Evolutionary conservation across 1,284 basidiomycete genomes (phyloP), one percentile per base, ranked within the genome.

Genomic region (Agroathelia rolfsii): DNA sequence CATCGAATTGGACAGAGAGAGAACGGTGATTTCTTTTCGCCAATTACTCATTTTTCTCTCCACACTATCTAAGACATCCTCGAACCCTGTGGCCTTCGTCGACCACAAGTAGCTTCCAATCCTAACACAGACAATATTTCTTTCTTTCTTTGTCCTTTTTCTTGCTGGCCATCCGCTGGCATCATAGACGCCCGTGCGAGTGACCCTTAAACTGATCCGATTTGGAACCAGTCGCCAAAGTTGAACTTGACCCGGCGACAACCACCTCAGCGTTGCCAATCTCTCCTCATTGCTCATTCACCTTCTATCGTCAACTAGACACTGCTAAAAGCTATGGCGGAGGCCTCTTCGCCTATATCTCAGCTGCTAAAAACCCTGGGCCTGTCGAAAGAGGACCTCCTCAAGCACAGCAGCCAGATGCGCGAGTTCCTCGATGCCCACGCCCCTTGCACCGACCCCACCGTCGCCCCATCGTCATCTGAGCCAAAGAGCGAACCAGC

Each of bases 401-500:
- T 62, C 43, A 64, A 67, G 47, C 75, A 69, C 46, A 78, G 72
- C 45, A 64, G 73, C 52, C 69, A 80, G 49, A 83, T 83, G 79
- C 72, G 79, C 33, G 68, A 74, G 39, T 81, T 81, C 56, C 61
- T 83, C 38, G 72, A 69, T 18, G 55, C 71, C 14, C 66, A 75
- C 44, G 56, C 59, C 46, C 46, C 53, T 35, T 48, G 52, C 36
- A 50, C 63, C 51, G 53, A 61, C 50, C 61, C 64, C 53, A 60
- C 62, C 35, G 50, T 59, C 35, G 51, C 64, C 38, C 55, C 44
- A 37, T 60, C 60, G 37, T 48, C 45, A 24, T 44, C 36, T 4
- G 39, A 44, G 3, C 30, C 34, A 9, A 34, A 37, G 6, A 28
- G 23, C 8, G 17, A n/a, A n/a, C n/a, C n/a, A n/a, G n/a, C n/a